These are phyloP conservation scores for Fusarium equiseti DNA, from an alignment of 2,329 filamentous ascomycete species.

Conservation along the genomic window DNA sequence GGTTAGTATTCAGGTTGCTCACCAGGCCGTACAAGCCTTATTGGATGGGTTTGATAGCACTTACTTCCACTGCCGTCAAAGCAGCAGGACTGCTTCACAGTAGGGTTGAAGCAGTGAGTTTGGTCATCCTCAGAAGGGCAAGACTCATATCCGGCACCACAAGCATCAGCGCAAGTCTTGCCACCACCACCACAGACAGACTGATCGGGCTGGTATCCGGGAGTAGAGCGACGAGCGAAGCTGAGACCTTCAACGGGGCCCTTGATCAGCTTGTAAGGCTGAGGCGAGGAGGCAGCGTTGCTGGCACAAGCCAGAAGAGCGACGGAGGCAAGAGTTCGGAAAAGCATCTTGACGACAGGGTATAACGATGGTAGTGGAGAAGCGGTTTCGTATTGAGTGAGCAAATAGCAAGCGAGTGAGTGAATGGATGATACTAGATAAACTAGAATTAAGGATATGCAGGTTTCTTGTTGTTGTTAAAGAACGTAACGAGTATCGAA, in stretches of 20 bases:
- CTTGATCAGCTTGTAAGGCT: constrained; percentile 55
- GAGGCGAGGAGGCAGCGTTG: constrained; percentile 47
- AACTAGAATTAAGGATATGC: constrained; percentile 28
- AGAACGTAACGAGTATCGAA: constrained; percentile 47
- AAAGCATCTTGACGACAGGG: constrained; percentile 52
- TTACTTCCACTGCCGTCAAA: constrained; percentile 67
- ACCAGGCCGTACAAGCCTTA: neutral
- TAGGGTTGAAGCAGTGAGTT: constrained; percentile 70
- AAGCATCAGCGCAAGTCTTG: constrained; percentile 66
- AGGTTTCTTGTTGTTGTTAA: constrained; percentile 33
- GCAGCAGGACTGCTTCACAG: constrained; percentile 67
- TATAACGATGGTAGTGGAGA: constrained; percentile 36
- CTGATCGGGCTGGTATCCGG: constrained; percentile 63
- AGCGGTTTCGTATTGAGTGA: constrained; percentile 25
- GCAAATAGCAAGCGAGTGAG: constrained; percentile 21
- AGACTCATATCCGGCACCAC: constrained; percentile 62
- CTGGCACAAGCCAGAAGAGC: constrained; percentile 54
- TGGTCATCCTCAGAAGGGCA: constrained; percentile 63
- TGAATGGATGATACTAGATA: constrained; percentile 23
- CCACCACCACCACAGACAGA: constrained; percentile 61
- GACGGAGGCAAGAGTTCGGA: constrained; percentile 50
- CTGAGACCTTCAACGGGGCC: constrained; percentile 56
- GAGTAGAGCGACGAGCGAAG: constrained; percentile 58
- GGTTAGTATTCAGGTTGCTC: constrained; percentile 25
- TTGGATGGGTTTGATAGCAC: constrained; percentile 44